Evolutionary conservation across 176 grass and related monocot species (phyloP).

Genomic region (Oropetium thomaeum): DNA sequence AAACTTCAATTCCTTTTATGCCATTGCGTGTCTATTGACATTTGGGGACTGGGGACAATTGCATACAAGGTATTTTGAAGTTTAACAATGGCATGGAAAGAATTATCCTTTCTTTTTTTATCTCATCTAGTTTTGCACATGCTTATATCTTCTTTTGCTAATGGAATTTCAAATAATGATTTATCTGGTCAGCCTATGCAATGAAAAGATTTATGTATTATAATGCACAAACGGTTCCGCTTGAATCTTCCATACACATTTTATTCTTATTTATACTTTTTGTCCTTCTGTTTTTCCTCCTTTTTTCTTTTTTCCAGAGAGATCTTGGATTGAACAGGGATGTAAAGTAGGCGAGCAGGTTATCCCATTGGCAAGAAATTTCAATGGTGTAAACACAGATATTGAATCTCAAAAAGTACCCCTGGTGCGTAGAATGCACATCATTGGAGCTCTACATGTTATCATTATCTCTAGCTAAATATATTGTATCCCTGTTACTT

Average conservation of each 20-base stretch:
- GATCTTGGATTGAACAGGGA: constrained; percentile 92
- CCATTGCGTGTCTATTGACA: too few species aligned
- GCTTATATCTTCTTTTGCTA: constrained; percentile 7
- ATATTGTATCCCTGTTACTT: neutral
- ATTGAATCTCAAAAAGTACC: constrained; percentile 63
- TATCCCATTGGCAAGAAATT: constrained; percentile 97
- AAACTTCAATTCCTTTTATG: too few species aligned
- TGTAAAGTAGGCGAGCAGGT: constrained; percentile 94
- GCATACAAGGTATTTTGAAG: too few species aligned
- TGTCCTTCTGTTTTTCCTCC: too few species aligned
- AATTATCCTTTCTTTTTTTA: too few species aligned
- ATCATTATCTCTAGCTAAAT: neutral
- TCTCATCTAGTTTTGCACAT: neutral
- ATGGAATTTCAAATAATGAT: constrained; percentile 9
- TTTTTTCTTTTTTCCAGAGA: constrained; percentile 58
- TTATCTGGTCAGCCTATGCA: constrained; percentile 4
- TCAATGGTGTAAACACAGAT: constrained; percentile 65
- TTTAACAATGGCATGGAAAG: too few species aligned
- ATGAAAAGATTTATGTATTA: constrained; percentile 13
- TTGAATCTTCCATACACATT: neutral
- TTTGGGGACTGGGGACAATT: too few species aligned
- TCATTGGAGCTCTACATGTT: neutral
- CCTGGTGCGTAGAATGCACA: constrained; percentile 32
- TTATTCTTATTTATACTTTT: neutral
- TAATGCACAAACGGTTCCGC: too few species aligned